Base-by-base conservation (phyloP, 2,329 filamentous ascomycete species). In the Esteya vermicola region DNA sequence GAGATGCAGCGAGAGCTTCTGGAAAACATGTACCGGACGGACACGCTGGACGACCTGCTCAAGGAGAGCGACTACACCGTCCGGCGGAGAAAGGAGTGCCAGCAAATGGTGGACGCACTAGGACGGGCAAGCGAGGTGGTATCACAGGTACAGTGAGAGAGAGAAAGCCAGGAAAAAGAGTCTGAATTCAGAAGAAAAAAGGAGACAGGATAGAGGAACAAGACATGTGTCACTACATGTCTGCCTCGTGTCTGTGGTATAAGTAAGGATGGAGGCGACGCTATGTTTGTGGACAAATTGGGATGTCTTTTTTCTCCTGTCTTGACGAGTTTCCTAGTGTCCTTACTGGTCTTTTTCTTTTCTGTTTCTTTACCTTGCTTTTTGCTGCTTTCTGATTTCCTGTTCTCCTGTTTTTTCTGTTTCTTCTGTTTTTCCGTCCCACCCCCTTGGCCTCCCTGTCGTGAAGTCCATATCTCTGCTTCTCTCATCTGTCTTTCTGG, bases 11-110 rank as follows among this genome's bases (percentile, higher is more conserved):
- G 83, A 52, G 91, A 98, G 64, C 75, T 98, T 20, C 74, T 98
- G 34, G 89, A 94, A 64, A 88, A 94, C 62, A 91, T 98, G 83
- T 98, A 98, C 71, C 79, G 86, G 58, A 81, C 78, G 39, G 79
- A 84, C 57, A 84, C 89, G 52, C 72, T 95, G 22, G 91, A 98
- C 51, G 88, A 95, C 46, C 69, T 98, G 48, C 78, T 98, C 48
- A 95, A 94, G 72, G 91, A 98, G 65, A 93, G 85, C 57, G 91
- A 98, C 61, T 96, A 94, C 70, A 98, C 91, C 4, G 72, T 93
- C 54, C 78, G 89, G 53, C 74, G 91, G 60, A 75, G 91, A 59
- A 98, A 98, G 70, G 91, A 98, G 63, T 98, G 91, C 63, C 86
- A 93, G 64, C 86, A 95, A 63, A 98, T 98, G 91, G 91, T 98